A percentile compares a stretch with the other conserved stretches of the same genome.
Conservation (phyloP, 2,329 filamentous ascomycete genomes). For the Ophiostoma ulmi region DNA sequence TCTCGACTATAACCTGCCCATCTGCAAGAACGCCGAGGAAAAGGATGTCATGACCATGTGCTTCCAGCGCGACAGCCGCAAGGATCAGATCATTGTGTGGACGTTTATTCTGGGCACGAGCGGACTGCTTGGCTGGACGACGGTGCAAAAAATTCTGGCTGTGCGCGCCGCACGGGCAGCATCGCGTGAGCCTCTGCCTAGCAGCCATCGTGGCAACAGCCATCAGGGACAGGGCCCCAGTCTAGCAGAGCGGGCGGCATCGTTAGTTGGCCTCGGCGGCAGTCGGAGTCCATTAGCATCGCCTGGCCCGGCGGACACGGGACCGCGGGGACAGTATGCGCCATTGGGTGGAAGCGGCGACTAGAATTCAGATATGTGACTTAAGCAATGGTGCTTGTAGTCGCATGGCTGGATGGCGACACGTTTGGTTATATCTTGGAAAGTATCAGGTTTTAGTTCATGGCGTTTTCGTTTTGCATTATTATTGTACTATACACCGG, state of each 20-base stretch:
- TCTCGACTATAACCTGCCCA: constrained; percentile 54
- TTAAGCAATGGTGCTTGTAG: not conserved
- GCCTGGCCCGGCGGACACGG: constrained; percentile 14
- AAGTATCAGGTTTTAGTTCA: not conserved
- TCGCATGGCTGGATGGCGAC: not conserved
- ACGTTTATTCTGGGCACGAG: constrained; percentile 56
- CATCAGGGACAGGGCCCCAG: not conserved
- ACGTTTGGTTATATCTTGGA: not conserved
- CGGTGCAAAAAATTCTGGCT: constrained; percentile 36
- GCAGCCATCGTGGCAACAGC: not conserved
- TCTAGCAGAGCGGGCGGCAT: constrained; percentile 14
- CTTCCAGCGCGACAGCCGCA: constrained; percentile 62
- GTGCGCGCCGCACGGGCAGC: constrained; percentile 18
- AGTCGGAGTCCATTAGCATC: constrained; percentile 14
- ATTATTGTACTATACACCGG: not conserved
- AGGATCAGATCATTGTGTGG: constrained; percentile 63
- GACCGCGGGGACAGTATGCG: constrained; percentile 25
- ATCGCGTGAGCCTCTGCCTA: constrained; percentile 10
- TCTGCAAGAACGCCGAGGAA: constrained; percentile 58
- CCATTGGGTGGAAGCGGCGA: constrained; percentile 20
- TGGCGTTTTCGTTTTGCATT: not conserved
- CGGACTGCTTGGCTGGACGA: constrained; percentile 57
- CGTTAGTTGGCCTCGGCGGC: constrained; percentile 11
- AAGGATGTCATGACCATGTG: constrained; percentile 58
- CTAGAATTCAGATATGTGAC: not conserved